Evolutionary conservation across 2,329 filamentous ascomycete genomes (phyloP).

Genomic region (Periconia sp.): DNA sequence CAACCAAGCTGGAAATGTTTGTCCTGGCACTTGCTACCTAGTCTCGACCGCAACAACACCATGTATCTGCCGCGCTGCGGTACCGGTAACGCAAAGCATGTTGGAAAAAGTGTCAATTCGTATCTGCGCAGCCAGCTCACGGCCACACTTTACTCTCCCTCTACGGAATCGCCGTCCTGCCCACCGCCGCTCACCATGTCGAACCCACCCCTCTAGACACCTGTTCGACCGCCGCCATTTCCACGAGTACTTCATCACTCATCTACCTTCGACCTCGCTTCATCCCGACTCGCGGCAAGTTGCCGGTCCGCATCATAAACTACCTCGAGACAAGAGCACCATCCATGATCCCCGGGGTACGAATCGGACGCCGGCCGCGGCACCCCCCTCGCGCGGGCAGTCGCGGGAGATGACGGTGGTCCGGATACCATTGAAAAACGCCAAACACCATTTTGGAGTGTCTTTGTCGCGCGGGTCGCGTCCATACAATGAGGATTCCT

Average conservation of each 20-base stretch:
- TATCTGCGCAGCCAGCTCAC: constrained; percentile 26
- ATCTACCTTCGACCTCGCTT: constrained; percentile 88
- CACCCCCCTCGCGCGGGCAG: constrained; percentile 32
- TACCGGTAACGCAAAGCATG: constrained; percentile 31
- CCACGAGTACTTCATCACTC: constrained; percentile 96
- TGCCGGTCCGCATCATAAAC: constrained; percentile 73
- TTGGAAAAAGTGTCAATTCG: constrained; percentile 35
- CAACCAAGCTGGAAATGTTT: constrained; percentile 1
- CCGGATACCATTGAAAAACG: constrained; percentile 86
- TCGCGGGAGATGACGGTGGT: constrained; percentile 83
- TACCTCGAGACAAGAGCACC: constrained; percentile 80
- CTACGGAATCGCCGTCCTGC: constrained; percentile 9
- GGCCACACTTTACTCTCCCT: constrained; percentile 22
- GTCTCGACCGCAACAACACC: constrained; percentile 19
- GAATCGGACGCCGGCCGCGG: constrained; percentile 38
- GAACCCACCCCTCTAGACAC: constrained; percentile 9
- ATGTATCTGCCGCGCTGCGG: constrained; percentile 35
- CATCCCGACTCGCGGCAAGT: constrained; percentile 77
- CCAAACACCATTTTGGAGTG: constrained; percentile 94
- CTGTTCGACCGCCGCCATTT: constrained; percentile 55
- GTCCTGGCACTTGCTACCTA: constrained; percentile 27
- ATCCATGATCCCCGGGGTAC: constrained; percentile 63
- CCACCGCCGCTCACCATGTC: constrained; percentile 8
- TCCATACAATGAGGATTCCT: constrained; percentile 89
- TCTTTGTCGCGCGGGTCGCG: constrained; percentile 77